Evolutionary conservation across 257 asterid species (phyloP).

Genomic region (Voacanga thouarsii): DNA sequence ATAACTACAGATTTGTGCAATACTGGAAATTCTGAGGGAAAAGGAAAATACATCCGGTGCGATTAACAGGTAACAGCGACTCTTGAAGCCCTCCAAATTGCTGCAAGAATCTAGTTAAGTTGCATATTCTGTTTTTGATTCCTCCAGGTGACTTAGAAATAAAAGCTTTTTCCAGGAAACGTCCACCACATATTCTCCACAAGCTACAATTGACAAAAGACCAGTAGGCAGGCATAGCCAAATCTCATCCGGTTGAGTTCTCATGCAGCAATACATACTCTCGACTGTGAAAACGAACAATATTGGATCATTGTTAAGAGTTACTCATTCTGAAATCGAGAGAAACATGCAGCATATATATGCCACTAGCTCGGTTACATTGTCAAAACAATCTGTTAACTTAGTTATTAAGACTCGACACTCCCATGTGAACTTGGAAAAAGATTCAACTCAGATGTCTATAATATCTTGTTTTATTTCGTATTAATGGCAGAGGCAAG

Average conservation of each 20-base stretch:
- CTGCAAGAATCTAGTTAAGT: neutral
- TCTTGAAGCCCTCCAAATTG: neutral
- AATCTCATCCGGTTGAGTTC: slow-evolving; percentile 65
- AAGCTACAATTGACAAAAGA: neutral
- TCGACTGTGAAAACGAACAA: slow-evolving; percentile 56
- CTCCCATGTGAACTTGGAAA: neutral
- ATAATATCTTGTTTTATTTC: neutral
- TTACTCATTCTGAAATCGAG: neutral
- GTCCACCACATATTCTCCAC: neutral
- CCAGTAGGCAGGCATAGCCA: neutral
- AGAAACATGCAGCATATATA: too few species aligned
- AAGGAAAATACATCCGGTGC: neutral
- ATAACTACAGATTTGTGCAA: neutral
- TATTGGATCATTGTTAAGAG: too few species aligned
- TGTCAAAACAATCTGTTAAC: neutral
- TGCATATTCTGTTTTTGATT: neutral
- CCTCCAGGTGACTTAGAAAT: neutral
- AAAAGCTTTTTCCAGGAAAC: neutral
- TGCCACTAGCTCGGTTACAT: neutral
- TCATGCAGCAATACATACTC: slow-evolving; percentile 92
- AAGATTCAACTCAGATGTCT: neutral
- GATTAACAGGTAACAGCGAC: neutral
- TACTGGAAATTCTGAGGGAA: neutral
- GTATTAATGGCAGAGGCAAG: neutral
- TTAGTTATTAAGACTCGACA: neutral